Evolutionary conservation across 2,329 filamentous ascomycete genomes (phyloP), one percentile per base, ranked within the genome.

Genomic region (Rhinocladiella similis): DNA sequence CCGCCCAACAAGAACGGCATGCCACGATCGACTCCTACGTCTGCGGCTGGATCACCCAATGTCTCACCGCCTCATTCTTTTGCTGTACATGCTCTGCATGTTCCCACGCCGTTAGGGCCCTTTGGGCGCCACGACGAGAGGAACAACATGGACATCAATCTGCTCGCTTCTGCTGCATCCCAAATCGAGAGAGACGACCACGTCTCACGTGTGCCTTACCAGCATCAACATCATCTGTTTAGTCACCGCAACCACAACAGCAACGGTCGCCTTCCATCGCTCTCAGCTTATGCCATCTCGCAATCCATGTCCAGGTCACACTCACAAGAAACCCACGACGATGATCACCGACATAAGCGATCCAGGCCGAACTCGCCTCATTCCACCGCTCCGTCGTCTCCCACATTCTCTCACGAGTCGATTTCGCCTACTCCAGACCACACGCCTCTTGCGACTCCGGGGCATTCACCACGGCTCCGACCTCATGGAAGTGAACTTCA

Each of bases 391-490:
- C 94, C 94, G 18, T 96, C 93, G 22, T 97, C 93, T 29, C 93
- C 93, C 22, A 97, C 92, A 3, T 96, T 97, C 73, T 97, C 93
- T 1, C 91, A 97, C 75, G 91, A 96, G 73, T 97, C 93, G 10
- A 83, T 93, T 46, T 97, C 93, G 9, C 94, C 93, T 3, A 99
- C 93, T 1, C 94, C 93, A 10, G 93, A 97, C 69, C 92, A 97
- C 78, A 97, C 94, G n/a, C 93, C 93, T n/a, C 85, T 97, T 54
- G 93, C 92, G 25, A 99, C 93, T 4, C 93, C 93, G 3, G 93
- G 92, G 42, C 94, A 97, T 74, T 97, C 92, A 16, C 94, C 94
- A 50, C 90, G 94, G 42, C 81, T 99, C 65, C 84, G 92, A 59
- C 90, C 93, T 2, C 88, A 89, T 68, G 83, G 81, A 54, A 78